phyloP scores from a whole-genome alignment of 129 eudicot genomes.

The Silybum marianum region DNA sequence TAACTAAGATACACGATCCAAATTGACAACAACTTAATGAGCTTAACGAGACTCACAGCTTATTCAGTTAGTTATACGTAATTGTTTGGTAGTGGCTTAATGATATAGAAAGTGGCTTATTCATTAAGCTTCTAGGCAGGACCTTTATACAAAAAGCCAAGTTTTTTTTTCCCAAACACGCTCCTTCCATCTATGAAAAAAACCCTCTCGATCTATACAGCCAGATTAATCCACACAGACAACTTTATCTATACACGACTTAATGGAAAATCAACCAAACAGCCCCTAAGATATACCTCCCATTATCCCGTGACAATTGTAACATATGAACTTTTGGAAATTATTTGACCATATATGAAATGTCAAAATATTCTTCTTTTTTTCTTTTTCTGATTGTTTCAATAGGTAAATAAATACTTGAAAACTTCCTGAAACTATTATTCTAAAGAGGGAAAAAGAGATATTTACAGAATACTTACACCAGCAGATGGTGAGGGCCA shows the following conservation, averaged over 20 bases:
- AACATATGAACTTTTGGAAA: background rate
- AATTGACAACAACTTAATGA: background rate
- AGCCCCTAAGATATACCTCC: too few relatives aligned
- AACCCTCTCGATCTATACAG: too few relatives aligned
- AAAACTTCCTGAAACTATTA: background rate
- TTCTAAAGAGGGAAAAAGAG: background rate
- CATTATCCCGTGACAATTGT: too few relatives aligned
- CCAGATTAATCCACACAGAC: too few relatives aligned
- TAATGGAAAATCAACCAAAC: too few relatives aligned
- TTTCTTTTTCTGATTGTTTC: background rate
- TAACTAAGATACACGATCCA: background rate
- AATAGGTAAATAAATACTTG: constrained; percentile 8
- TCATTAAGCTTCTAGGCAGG: too few relatives aligned
- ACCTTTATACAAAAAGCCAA: too few relatives aligned
- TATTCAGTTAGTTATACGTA: background rate
- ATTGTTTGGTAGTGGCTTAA: background rate
- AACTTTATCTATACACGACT: too few relatives aligned
- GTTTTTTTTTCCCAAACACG: too few relatives aligned
- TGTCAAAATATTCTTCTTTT: background rate
- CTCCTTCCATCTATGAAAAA: too few relatives aligned
- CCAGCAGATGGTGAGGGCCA: constrained; percentile 97
- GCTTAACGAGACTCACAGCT: background rate
- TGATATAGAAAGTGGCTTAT: background rate
- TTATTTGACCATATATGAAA: background rate
- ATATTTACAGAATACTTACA: constrained; percentile 46